Evolutionary conservation across 108 stramenopile genomes (phyloP).

Genomic region (Poteriospumella lacustris): DNA sequence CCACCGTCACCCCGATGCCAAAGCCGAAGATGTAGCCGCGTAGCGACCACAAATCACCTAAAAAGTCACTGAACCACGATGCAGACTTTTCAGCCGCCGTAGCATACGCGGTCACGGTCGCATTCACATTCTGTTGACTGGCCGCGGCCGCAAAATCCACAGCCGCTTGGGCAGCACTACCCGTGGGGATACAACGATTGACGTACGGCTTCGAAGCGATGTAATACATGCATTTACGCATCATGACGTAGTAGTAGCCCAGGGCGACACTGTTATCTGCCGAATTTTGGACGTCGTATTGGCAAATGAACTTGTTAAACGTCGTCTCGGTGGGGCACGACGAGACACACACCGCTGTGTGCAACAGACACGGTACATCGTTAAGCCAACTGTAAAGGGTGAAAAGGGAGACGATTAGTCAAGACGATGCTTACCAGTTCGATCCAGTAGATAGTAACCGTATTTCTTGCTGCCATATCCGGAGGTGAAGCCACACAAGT

Average conservation of each 20-base stretch:
- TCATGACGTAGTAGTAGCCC: background rate
- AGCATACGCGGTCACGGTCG: background rate
- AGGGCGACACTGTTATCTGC: background rate
- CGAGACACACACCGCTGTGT: background rate
- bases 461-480: conserved; percentile 24
- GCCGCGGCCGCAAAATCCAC: background rate
- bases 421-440: background rate
- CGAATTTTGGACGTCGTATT: background rate
- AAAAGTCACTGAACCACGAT: conserved; percentile 33
- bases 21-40: conserved; percentile 65
- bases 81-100: background rate
- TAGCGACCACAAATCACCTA: conserved; percentile 53
- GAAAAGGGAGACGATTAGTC: no score
- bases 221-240: background rate
- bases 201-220: background rate
- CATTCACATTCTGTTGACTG: background rate
- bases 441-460: conserved; percentile 1
- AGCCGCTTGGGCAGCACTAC: background rate
- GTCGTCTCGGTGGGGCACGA: background rate
- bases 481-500: conserved; percentile 45
- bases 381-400: no score
- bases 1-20: conserved; percentile 65
- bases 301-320: background rate
- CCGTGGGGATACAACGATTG: background rate
- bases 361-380: background rate